phyloP scores from a whole-genome alignment of 2,329 filamentous ascomycete genomes.

The Aspergillus sp. region DNA sequence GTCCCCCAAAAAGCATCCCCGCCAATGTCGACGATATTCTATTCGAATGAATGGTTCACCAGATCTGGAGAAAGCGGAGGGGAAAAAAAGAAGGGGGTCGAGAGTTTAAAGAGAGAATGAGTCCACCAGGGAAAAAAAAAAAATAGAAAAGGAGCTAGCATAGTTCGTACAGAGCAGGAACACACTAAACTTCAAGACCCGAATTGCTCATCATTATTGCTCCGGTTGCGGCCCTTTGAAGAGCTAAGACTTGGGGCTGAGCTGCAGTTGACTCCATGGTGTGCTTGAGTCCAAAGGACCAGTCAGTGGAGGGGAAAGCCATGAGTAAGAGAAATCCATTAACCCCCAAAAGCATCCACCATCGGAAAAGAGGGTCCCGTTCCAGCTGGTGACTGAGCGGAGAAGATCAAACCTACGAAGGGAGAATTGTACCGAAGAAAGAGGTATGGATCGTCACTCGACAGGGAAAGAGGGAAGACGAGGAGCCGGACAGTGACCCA shows the following conservation, averaged over 20 bases:
- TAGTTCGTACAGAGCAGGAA: not conserved
- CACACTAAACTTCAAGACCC: constrained; percentile 6
- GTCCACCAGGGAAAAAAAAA: not conserved
- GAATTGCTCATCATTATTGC: constrained; percentile 9
- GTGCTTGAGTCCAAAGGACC: not conserved
- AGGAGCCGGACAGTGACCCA: not conserved
- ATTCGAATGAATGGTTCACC: not conserved
- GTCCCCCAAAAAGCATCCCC: constrained; percentile 11
- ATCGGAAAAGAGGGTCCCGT: not conserved
- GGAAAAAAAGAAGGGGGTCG: not conserved
- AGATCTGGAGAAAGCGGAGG: not conserved
- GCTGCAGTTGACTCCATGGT: constrained; percentile 9
- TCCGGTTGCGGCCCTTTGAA: constrained; percentile 16
- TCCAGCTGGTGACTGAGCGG: not conserved
- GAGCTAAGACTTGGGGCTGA: not conserved
- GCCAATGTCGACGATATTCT: not conserved
- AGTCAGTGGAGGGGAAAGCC: not conserved
- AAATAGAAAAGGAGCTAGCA: not conserved
- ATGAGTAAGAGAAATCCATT: constrained; percentile 4
- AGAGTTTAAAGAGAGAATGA: not conserved
- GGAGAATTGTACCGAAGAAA: not conserved
- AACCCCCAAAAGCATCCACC: constrained; percentile 1
- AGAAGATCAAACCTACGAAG: not conserved
- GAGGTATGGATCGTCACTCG: constrained; percentile 11
- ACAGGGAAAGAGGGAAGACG: not conserved